Percentiles rank a stretch among this genome's conserved stretches.
phyloP scores from a whole-genome alignment of 805 yeast genomes.

The Pichia eremophila region DNA sequence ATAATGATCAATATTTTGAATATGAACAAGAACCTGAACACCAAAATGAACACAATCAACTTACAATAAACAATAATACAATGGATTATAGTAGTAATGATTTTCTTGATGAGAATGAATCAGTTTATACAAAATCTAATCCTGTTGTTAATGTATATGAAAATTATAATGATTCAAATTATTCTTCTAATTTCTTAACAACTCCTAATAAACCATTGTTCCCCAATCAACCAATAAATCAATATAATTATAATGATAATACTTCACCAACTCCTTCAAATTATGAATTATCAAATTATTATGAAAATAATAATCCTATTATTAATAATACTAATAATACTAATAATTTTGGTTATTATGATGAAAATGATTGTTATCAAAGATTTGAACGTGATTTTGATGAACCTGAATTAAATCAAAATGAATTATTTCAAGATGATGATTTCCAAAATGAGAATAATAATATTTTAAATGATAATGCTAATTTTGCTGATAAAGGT shows the following conservation, averaged over 20 bases:
- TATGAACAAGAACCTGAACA: too few species aligned
- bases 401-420: conserved; percentile 20
- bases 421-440: conserved; percentile 9
- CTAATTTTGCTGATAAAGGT: conserved; percentile 21
- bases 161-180: not conserved
- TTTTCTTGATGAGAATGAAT: not conserved
- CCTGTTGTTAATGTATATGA: conserved; percentile 1
- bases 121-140: not conserved
- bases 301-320: not conserved
- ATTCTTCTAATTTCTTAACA: conserved; percentile 1
- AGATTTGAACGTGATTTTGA: conserved; percentile 21
- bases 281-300: conserved; percentile 2
- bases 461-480: conserved; percentile 12
- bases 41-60: too few species aligned
- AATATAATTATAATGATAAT: not conserved
- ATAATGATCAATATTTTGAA: too few species aligned
- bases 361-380: conserved; percentile 13
- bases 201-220: not conserved
- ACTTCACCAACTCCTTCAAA: conserved; percentile 8
- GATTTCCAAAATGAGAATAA: conserved; percentile 3
- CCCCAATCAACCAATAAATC: not conserved
- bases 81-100: not conserved
- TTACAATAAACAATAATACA: too few species aligned
- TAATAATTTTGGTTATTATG: too few species aligned
- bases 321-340: not conserved